phyloP scores from a whole-genome alignment of 73 alveolate species.

The Symbiodinium natans region DNA sequence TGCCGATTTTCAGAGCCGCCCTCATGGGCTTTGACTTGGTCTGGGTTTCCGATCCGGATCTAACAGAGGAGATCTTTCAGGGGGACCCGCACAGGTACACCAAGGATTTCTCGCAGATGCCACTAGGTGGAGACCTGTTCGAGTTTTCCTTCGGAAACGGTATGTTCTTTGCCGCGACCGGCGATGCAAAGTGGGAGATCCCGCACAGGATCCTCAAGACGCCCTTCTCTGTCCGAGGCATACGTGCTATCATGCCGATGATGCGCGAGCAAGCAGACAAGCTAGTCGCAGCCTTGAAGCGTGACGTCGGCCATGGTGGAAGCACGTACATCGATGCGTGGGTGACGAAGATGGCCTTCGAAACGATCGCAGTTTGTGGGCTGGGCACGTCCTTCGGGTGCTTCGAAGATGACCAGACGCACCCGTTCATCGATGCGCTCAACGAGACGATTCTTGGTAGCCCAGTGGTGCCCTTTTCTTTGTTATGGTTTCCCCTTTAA shows the following conservation, averaged over 20 bases:
- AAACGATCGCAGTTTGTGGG: conserved; percentile 89
- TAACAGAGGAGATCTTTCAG: conserved; percentile 40
- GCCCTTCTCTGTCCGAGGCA: conserved; percentile 70
- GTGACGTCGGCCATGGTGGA: conserved; percentile 66
- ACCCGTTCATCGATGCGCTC: conserved; percentile 40
- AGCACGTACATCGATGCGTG: conserved; percentile 68
- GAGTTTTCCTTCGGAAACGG: conserved; percentile 31
- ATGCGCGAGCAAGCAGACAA: conserved; percentile 90
- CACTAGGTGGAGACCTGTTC: conserved; percentile 64
- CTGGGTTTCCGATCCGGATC: conserved; percentile 16
- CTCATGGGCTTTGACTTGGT: not conserved
- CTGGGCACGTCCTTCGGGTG: conserved; percentile 67
- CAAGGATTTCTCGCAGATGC: conserved; percentile 24
- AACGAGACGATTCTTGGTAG: too few species aligned
- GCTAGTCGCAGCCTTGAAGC: conserved; percentile 59
- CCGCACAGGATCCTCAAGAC: conserved; percentile 36
- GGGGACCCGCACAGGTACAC: conserved; percentile 81
- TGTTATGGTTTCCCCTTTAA: too few species aligned
- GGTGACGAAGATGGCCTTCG: conserved; percentile 92
- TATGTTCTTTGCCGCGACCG: conserved; percentile 30
- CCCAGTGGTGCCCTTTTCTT: too few species aligned
- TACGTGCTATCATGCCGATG: conserved; percentile 71
- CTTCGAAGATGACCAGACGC: conserved; percentile 54
- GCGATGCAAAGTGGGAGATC: conserved; percentile 38
- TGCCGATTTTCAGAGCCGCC: not conserved